A percentile compares a stretch with the other conserved stretches of the same genome.
Evolutionary conservation across 176 grass and related monocot genomes (phyloP).

Genomic region (Hordeum vulgare): DNA sequence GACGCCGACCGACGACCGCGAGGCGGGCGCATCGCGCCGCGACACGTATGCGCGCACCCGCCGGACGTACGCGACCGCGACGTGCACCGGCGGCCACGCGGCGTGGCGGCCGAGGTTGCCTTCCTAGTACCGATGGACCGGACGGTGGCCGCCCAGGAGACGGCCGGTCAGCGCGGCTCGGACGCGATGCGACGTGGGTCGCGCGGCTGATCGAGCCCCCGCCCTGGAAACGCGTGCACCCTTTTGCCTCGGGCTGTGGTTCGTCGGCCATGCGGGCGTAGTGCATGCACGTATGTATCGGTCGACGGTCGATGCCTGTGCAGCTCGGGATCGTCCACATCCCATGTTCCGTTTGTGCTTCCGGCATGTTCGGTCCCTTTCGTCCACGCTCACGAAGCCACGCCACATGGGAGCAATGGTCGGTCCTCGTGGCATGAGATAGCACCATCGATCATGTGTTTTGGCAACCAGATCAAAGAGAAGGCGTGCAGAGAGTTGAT

Average conservation of each 20-base stretch:
- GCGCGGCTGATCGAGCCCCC: background rate
- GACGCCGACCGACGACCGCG: slow-evolving; percentile 15
- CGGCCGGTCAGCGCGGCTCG: background rate
- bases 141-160: background rate
- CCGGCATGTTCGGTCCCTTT: background rate
- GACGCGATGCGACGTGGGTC: background rate
- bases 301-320: background rate
- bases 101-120: background rate
- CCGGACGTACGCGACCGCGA: background rate
- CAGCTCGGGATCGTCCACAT: background rate
- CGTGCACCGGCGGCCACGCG: background rate
- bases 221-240: slow-evolving; percentile 5
- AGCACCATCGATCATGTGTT: background rate
- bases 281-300: background rate
- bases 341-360: too few species aligned
- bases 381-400: background rate
- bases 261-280: background rate
- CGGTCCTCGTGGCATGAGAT: background rate
- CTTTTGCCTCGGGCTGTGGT: background rate
- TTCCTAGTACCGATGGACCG: background rate
- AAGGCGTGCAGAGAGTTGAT: background rate
- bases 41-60: slow-evolving; percentile 18
- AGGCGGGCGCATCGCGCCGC: background rate
- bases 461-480: background rate
- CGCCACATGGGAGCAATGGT: background rate